Conservation (phyloP, 148 eudicot species). For the Chenopodium berlandieri region DNA sequence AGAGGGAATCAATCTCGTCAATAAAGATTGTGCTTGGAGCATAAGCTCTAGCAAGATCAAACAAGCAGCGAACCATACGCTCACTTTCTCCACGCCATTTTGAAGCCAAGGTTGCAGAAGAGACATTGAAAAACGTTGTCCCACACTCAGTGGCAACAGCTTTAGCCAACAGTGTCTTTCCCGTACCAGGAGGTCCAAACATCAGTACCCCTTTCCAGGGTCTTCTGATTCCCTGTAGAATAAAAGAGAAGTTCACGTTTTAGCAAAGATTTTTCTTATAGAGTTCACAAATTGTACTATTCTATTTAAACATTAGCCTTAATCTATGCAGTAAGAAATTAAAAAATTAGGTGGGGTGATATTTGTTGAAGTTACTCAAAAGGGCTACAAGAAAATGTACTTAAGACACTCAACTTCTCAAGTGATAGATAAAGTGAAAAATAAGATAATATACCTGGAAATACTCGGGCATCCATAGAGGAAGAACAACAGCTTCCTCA, state of each 20-base stretch:
- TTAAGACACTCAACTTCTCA: too few species aligned
- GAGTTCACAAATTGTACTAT: neutral
- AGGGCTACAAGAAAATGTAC: neutral
- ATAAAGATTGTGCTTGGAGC: slow-evolving; percentile 99
- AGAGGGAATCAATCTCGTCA: slow-evolving; percentile 98
- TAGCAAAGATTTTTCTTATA: slow-evolving; percentile 1
- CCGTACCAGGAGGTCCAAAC: slow-evolving; percentile 99
- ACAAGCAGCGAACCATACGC: slow-evolving; percentile 90
- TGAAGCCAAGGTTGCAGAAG: slow-evolving; percentile 96
- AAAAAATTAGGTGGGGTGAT: neutral
- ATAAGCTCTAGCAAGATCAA: slow-evolving; percentile 97
- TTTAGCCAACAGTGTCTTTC: slow-evolving; percentile 97
- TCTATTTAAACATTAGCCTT: neutral
- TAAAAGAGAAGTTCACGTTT: neutral
- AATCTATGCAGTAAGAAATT: neutral
- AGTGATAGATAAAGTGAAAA: too few species aligned
- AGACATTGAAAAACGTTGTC: slow-evolving; percentile 95
- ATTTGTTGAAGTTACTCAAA: neutral
- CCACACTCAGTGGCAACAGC: slow-evolving; percentile 99
- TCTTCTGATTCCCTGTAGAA: slow-evolving; percentile 84
- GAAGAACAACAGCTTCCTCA: slow-evolving; percentile 99
- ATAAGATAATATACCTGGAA: slow-evolving; percentile 58
- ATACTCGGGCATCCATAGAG: slow-evolving; percentile 98
- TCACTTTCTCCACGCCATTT: slow-evolving; percentile 99
- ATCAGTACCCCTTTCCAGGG: slow-evolving; percentile 99